Evolutionary conservation across 2,329 filamentous ascomycete species (phyloP).

Genomic region (Sphaceloma murrayae): DNA sequence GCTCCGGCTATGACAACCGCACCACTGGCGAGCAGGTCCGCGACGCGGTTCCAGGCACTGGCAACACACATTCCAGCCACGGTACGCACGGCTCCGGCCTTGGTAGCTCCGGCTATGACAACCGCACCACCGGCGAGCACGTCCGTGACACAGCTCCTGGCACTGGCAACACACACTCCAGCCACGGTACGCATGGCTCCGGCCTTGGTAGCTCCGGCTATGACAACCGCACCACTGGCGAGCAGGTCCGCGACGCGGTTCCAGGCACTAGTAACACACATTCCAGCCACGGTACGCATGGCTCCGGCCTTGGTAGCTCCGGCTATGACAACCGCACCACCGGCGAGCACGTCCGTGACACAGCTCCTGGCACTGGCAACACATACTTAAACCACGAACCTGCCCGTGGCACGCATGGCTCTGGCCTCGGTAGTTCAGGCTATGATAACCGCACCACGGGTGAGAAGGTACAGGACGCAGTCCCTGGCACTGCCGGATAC

Average conservation of each 20-base stretch:
- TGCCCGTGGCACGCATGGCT: not conserved
- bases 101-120: not conserved
- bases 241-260: not conserved
- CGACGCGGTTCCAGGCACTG: constrained; percentile 1
- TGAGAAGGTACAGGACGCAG: not conserved
- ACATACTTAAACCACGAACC: constrained; percentile 3
- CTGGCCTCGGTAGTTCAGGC: constrained; percentile 1
- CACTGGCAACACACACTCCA: not conserved
- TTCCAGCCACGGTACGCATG: constrained; percentile 1
- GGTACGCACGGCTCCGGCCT: not conserved
- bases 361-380: constrained; percentile 1
- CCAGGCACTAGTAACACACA: constrained; percentile 2
- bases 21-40: constrained; percentile 8
- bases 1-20: not conserved
- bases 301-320: constrained; percentile 1
- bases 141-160: not conserved
- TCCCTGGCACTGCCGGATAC: constrained; percentile 5
- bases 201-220: constrained; percentile 6
- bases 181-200: not conserved
- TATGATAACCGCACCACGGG: constrained; percentile 6
- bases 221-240: constrained; percentile 5
- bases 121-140: not conserved
- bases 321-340: constrained; percentile 7
- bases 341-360: not conserved
- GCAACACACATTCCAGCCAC: constrained; percentile 2